Base-by-base conservation (phyloP, 2,329 filamentous ascomycete genomes). In the Talaromyces sp. region DNA sequence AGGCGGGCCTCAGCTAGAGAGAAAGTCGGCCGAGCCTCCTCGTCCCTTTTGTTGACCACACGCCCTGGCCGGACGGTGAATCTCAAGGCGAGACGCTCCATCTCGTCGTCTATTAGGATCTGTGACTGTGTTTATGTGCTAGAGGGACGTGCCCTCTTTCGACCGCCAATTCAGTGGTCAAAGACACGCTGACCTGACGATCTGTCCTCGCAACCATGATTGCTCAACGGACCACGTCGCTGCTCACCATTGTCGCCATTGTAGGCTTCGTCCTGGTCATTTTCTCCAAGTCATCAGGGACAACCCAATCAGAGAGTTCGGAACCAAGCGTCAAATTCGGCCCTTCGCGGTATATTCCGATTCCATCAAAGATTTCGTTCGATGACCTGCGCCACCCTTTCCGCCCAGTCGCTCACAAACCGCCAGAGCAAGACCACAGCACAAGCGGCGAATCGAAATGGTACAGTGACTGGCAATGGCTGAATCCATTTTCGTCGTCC, bases 401-500 rank as follows among this genome's bases (percentile, higher is more conserved):
- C 74, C 83, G 84, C 47, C 84, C 85, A 47, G 84, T 87, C 23
- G 83, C 87, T 10, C 91, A 96, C 73, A 84, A 87, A 64, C 89
- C 90, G 18, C 85, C 88, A 2, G 83, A 87, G 59, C 89, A 93
- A 73, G 85, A 87, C 65, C 91, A 94, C 74, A 93, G 91, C 72
- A 90, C 89, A 5, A 88, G 85, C 71, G 89, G 88, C 56, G 90
- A 89, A 64, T 88, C 89, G 36, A 88, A 87, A 63, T 98, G 94
- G 94, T 91, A 92, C 77, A 88, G 86, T 65, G 88, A 96, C 74
- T 96, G 89, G 87, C 91, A 89, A 73, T 98, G 93, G 92, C 83
- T 91, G 68, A 90, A 90, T 64, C 91, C 93, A 2, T 98, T 97
- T 75, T 96, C 92, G 18, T 92, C 88, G 51, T 85, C 87, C 16